phyloP scores from a whole-genome alignment of 495 filamentous ascomycete genomes.

The Lophium mytilinum region DNA sequence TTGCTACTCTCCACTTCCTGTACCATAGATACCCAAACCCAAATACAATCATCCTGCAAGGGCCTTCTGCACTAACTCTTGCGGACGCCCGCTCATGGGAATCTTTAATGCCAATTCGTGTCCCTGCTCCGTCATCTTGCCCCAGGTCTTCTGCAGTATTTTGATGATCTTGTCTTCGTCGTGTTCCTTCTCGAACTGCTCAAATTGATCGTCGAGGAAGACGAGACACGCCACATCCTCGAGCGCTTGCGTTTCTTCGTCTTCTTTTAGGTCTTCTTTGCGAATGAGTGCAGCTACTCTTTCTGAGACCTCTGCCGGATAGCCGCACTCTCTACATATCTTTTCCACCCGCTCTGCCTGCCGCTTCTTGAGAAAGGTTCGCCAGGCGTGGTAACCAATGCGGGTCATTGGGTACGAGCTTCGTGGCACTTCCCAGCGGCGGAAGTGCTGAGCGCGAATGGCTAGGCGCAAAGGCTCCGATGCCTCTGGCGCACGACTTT shows the following conservation, averaged over 20 bases:
- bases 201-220: conserved; percentile 78
- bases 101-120: conserved; percentile 59
- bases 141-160: conserved; percentile 77
- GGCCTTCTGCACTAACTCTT: conserved; percentile 55
- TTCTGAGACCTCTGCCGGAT: conserved; percentile 39
- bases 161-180: conserved; percentile 66
- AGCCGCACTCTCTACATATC: conserved; percentile 48
- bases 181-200: conserved; percentile 58
- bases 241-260: conserved; percentile 60
- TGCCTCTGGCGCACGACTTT: conserved; percentile 44
- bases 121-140: conserved; percentile 66
- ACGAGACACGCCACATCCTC: conserved; percentile 84
- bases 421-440: conserved; percentile 73
- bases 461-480: conserved; percentile 60
- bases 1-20: not conserved
- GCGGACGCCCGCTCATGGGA: conserved; percentile 50
- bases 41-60: conserved; percentile 37
- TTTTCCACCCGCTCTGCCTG: conserved; percentile 54
- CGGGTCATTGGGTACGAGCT: conserved; percentile 59
- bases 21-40: not conserved
- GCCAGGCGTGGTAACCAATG: conserved; percentile 68
- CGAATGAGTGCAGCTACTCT: conserved; percentile 53
- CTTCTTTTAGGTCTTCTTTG: conserved; percentile 55
- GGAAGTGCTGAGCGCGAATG: conserved; percentile 73
- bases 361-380: conserved; percentile 57